These are phyloP conservation scores for Cercophora scortea DNA, from an alignment of 495 filamentous ascomycete species.

Conservation along the genomic window DNA sequence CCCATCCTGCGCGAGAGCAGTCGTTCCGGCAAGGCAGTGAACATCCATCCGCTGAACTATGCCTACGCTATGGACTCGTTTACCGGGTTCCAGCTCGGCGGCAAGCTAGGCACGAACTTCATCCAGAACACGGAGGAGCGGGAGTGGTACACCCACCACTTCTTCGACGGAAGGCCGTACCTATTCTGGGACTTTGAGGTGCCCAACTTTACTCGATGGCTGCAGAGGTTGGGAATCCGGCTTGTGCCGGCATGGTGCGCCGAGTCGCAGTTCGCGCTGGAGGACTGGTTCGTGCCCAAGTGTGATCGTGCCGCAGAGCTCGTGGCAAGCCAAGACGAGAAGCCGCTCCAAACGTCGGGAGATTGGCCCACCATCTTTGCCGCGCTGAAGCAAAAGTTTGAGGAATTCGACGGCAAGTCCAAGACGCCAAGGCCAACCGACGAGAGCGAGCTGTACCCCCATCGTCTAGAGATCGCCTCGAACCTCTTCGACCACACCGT, in stretches of 20 bases:
- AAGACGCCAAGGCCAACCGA: too few relatives aligned
- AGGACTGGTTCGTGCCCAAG: not conserved
- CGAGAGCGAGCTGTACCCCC: not conserved
- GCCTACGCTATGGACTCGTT: not conserved
- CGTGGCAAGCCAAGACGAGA: not conserved
- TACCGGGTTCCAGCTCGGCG: not conserved
- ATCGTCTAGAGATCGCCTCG: not conserved
- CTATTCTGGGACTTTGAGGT: slow-evolving; percentile 1
- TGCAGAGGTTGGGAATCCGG: not conserved
- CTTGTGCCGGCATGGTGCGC: not conserved
- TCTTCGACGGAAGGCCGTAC: not conserved
- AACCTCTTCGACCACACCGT: not conserved
- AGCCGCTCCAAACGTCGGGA: not conserved
- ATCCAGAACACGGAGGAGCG: not conserved
- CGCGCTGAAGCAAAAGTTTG: not conserved
- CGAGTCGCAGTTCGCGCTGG: not conserved
- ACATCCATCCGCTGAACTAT: not conserved
- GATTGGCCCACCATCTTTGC: not conserved
- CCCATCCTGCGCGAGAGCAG: not conserved
- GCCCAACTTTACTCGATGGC: not conserved
- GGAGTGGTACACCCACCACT: not conserved
- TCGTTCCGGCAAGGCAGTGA: not conserved
- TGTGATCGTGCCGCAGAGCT: not conserved
- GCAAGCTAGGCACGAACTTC: not conserved
- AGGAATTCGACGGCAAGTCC: not conserved